Percentiles rank a stretch among this genome's conserved stretches.
phyloP scores from a whole-genome alignment of 164 flowering plant species.

The Magnolia sinica region DNA sequence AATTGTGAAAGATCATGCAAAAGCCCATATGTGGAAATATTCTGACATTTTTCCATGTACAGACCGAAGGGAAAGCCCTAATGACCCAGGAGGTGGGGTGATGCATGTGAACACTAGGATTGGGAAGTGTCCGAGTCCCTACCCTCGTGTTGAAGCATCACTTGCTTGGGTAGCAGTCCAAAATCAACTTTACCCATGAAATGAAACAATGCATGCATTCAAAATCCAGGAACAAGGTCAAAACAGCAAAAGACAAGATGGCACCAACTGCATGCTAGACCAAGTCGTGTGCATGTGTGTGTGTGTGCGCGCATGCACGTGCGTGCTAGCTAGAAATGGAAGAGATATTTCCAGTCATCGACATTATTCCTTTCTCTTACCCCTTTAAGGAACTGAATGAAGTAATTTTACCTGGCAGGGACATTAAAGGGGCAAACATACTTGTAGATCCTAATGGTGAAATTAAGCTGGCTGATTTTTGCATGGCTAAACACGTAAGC shows the following conservation, averaged over 20 bases:
- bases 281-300: no score
- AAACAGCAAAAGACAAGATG: not conserved
- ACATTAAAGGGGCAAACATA: slow-evolving; percentile 83
- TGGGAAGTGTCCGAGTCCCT: no score
- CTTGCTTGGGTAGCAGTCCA: not conserved
- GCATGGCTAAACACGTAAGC: slow-evolving; percentile 87
- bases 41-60: slow-evolving; percentile 8
- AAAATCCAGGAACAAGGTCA: not conserved
- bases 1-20: not conserved
- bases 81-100: no score
- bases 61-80: slow-evolving; percentile 44
- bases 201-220: not conserved
- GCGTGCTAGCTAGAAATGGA: no score
- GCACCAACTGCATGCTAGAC: not conserved
- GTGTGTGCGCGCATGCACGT: no score
- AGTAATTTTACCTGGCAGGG: slow-evolving; percentile 36
- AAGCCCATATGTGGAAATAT: not conserved
- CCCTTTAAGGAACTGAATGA: not conserved
- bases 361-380: not conserved
- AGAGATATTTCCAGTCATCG: not conserved
- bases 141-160: not conserved
- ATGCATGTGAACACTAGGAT: no score
- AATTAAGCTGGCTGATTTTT: slow-evolving; percentile 76
- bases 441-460: slow-evolving; percentile 71
- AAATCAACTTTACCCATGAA: not conserved